These are phyloP conservation scores for Triticum monococcum DNA, from an alignment of 176 grass and related monocot species.

Conservation along the genomic window DNA sequence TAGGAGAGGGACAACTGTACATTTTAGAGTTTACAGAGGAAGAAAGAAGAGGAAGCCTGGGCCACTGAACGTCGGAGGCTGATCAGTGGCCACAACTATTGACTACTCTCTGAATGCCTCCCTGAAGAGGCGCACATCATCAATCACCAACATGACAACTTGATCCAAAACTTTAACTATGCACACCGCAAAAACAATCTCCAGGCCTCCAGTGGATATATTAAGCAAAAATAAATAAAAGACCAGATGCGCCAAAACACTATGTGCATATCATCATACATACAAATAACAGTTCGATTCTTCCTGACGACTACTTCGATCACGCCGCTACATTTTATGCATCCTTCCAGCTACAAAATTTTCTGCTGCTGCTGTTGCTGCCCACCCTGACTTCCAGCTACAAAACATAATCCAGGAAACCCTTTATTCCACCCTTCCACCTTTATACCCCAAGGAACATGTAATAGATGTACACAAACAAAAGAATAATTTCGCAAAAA, in stretches of 20 bases:
- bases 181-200: not conserved
- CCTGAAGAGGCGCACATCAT: too few species aligned
- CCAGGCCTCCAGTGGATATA: too few species aligned
- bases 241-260: not conserved
- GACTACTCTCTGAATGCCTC: too few species aligned
- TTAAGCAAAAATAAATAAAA: too few species aligned
- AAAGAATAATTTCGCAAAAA: conserved; percentile 38
- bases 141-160: too few species aligned
- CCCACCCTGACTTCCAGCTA: conserved; percentile 19
- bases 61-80: too few species aligned
- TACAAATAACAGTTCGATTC: not conserved
- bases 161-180: not conserved
- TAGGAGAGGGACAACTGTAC: too few species aligned
- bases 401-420: conserved; percentile 32
- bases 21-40: too few species aligned
- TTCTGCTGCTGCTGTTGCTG: not conserved
- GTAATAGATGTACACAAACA: conserved; percentile 48
- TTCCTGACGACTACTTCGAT: not conserved
- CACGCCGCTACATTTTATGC: not conserved
- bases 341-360: not conserved
- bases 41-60: too few species aligned
- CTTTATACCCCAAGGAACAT: conserved; percentile 41
- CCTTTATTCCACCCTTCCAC: conserved; percentile 25
- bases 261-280: not conserved
- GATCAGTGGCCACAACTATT: too few species aligned